Evolutionary conservation across 2,329 filamentous ascomycete genomes (phyloP).

Genomic region (Nannizziopsis arthrosporioides): DNA sequence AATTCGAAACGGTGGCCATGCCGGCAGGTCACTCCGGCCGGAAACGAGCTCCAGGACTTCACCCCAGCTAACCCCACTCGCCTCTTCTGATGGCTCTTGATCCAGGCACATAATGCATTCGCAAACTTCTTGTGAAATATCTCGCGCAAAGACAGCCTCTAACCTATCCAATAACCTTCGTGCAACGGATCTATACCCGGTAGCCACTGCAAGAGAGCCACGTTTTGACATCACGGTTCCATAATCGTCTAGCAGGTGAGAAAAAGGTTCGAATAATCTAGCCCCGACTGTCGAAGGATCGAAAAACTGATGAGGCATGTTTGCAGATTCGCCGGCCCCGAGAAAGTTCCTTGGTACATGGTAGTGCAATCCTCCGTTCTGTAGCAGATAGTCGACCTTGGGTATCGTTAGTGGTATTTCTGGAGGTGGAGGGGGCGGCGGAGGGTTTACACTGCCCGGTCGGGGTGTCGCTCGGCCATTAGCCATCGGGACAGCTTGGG

Average conservation of each 20-base stretch:
- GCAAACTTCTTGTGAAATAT: constrained; percentile 79
- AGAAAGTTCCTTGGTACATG: constrained; percentile 64
- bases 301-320: constrained; percentile 45
- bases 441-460: constrained; percentile 24
- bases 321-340: constrained; percentile 41
- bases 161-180: constrained; percentile 77
- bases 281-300: constrained; percentile 57
- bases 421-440: constrained; percentile 67
- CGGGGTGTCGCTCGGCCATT: not conserved
- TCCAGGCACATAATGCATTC: constrained; percentile 71
- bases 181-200: constrained; percentile 89
- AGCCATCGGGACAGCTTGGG: not conserved
- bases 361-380: constrained; percentile 69
- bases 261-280: constrained; percentile 69
- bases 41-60: constrained; percentile 90
- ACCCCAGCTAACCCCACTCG: constrained; percentile 73
- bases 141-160: constrained; percentile 86
- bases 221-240: constrained; percentile 66
- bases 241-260: constrained; percentile 76
- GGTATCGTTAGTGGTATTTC: constrained; percentile 57
- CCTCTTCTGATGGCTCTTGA: constrained; percentile 46
- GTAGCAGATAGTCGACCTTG: constrained; percentile 80
- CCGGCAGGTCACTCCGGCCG: constrained; percentile 70
- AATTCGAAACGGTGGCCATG: constrained; percentile 80
- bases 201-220: constrained; percentile 87